A percentile compares a stretch with the other conserved stretches of the same genome.
These are phyloP conservation scores for Nakaseomyces delphensis DNA, from an alignment of 1,139 yeast species.

Conservation along the genomic window DNA sequence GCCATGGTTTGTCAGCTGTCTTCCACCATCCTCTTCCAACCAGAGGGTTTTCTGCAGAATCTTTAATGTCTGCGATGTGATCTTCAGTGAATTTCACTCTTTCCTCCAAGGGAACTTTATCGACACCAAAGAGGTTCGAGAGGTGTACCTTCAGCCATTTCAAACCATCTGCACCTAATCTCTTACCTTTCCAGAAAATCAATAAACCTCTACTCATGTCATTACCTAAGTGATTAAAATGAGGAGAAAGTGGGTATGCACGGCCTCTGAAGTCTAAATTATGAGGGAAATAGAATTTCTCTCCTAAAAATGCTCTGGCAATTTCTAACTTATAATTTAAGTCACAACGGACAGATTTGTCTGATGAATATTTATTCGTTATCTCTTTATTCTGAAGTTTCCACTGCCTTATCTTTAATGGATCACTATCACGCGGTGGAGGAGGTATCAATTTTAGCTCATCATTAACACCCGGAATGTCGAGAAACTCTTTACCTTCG, in stretches of 20 bases:
- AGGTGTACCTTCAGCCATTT: constrained; percentile 85
- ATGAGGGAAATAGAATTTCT: constrained; percentile 87
- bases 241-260: constrained; percentile 88
- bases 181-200: constrained; percentile 80
- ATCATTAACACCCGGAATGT: constrained; percentile 58
- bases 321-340: constrained; percentile 87
- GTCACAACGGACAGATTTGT: constrained; percentile 87
- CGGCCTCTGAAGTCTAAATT: constrained; percentile 92
- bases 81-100: constrained; percentile 66
- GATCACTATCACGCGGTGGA: constrained; percentile 64
- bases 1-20: constrained; percentile 92
- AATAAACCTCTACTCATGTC: constrained; percentile 83
- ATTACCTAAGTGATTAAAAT: constrained; percentile 74
- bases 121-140: constrained; percentile 82
- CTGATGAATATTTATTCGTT: constrained; percentile 53
- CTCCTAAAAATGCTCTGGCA: constrained; percentile 87
- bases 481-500: constrained; percentile 66
- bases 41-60: constrained; percentile 66
- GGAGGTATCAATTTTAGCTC: constrained; percentile 54
- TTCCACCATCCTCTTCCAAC: constrained; percentile 67
- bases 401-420: constrained; percentile 61
- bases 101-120: constrained; percentile 71
- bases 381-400: constrained; percentile 49
- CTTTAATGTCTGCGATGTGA: constrained; percentile 51
- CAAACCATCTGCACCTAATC: constrained; percentile 66